Base-by-base conservation (phyloP, 352 stramenopile genomes). In the Phytopythium montanum region DNA sequence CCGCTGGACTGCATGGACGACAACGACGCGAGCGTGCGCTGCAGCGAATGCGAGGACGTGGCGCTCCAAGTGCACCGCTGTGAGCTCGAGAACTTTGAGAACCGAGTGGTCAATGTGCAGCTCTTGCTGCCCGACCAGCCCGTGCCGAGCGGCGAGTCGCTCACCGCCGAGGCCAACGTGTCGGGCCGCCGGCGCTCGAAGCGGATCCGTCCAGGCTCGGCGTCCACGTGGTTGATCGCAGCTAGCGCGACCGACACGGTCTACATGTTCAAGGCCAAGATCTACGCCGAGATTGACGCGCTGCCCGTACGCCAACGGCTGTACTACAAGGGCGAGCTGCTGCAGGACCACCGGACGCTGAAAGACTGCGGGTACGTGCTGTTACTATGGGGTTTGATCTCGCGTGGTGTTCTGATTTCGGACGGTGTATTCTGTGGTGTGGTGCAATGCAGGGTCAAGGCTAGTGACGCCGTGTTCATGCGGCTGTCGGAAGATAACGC, bases 251-350 rank as follows among this genome's bases (percentile, higher is more conserved):
- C 69, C 28, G 85, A 94, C 58, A 87, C 79, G 0, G 76, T 92
- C 14, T 88, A 87, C 41, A 75, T 90, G 49, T 59, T 94, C 10
- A 94, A 94, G 59, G 73, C 79, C 5, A 89, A 87, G 50, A 87
- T 94, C 31, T 90, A 78, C 51, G 75, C 81, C 4, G 78, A 88
- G 50, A 85, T 80, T 9, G 85, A 90, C 62, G 69, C 72, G 9
- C 71, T 86, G 13, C 85, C 85, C 18, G 84, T 83, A 34, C 79
- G 79, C 28, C 85, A 94, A 59, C 67, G 72, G 9, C 66, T 94
- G 2, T 94, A 90, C 53, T 92, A 85, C 59, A 73, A 75, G 38
- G 85, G 85, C 13, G 59, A 78, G 3, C 29, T 81, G 19, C 66
- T 94, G 21, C 64, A 84, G 21, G 79, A 94, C 51, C 55, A 64